Evolutionary conservation across 208 protist genomes (phyloP).

Genomic region (Leishmania turanica): DNA sequence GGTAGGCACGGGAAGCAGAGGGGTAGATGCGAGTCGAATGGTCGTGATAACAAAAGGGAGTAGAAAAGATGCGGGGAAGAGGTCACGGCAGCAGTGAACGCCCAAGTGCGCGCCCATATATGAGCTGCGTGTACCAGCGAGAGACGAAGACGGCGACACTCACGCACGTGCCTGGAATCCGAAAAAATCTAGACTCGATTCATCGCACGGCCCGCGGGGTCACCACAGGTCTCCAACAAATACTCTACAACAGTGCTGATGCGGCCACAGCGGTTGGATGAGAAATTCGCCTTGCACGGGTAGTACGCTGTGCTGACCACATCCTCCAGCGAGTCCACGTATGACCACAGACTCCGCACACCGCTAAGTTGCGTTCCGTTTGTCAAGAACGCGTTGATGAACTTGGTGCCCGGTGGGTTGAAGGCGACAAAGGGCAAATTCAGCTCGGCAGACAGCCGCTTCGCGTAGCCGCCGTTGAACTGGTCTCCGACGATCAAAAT

Average conservation of each 20-base stretch:
- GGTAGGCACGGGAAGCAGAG: background rate
- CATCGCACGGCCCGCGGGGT: slow-evolving; percentile 31
- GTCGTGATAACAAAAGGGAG: background rate
- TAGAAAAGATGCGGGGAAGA: background rate
- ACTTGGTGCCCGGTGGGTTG: slow-evolving; percentile 78
- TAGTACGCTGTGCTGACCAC: slow-evolving; percentile 54
- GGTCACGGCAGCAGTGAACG: background rate
- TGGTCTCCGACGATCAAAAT: slow-evolving; percentile 85
- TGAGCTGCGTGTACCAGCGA: background rate
- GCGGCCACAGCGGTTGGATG: slow-evolving; percentile 57
- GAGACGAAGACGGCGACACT: background rate
- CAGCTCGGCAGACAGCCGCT: slow-evolving; percentile 56
- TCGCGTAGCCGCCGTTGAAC: slow-evolving; percentile 92
- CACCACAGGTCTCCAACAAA: slow-evolving; percentile 60
- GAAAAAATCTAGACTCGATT: slow-evolving; percentile 10
- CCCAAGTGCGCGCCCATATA: background rate
- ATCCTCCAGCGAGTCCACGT: slow-evolving; percentile 83
- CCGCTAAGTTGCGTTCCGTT: slow-evolving; percentile 65
- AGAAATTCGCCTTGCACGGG: slow-evolving; percentile 52
- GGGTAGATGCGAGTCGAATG: too few species aligned
- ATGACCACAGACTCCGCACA: slow-evolving; percentile 67
- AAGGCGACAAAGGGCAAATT: slow-evolving; percentile 74
- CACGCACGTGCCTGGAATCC: background rate
- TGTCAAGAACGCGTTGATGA: slow-evolving; percentile 29
- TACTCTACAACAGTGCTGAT: slow-evolving; percentile 71